Conservation (phyloP, 2,329 filamentous ascomycete genomes). For the Phialemonium atrogriseum region DNA sequence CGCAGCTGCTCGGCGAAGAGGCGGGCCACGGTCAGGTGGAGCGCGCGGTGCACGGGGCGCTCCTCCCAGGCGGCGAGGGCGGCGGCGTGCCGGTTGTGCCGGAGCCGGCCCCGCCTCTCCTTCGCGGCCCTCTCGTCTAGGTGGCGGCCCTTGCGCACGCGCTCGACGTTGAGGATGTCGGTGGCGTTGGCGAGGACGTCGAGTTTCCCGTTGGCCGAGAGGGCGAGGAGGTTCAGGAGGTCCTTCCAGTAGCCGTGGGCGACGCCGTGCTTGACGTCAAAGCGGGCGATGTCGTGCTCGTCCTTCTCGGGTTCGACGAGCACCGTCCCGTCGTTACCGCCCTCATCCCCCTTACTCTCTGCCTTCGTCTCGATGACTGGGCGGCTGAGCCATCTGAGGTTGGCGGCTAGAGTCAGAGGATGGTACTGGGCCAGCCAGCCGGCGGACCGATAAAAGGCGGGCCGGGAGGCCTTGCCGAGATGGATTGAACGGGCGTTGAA, state of each 20-base stretch:
- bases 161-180: constrained; percentile 30
- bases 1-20: constrained; percentile 49
- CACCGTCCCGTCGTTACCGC: constrained; percentile 24
- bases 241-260: constrained; percentile 58
- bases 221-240: constrained; percentile 45
- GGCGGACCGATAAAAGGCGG: constrained; percentile 41
- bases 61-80: constrained; percentile 28
- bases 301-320: constrained; percentile 22
- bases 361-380: constrained; percentile 47
- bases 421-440: constrained; percentile 50
- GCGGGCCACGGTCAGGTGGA: constrained; percentile 44
- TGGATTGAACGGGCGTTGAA: constrained; percentile 55
- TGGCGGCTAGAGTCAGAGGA: constrained; percentile 42
- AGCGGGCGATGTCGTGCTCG: constrained; percentile 25
- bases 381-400: constrained; percentile 46
- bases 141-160: constrained; percentile 8
- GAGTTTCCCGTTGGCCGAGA: constrained; percentile 40
- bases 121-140: constrained; percentile 18
- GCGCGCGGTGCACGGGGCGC: constrained; percentile 37
- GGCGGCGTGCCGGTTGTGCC: constrained; percentile 29
- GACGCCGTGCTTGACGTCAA: constrained; percentile 37
- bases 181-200: constrained; percentile 28
- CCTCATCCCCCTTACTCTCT: constrained; percentile 24
- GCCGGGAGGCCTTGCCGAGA: constrained; percentile 45
- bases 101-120: constrained; percentile 9